Percentiles rank a stretch among this genome's conserved stretches.
Conservation (phyloP, 257 asterid genomes). For the Rhazya stricta region DNA sequence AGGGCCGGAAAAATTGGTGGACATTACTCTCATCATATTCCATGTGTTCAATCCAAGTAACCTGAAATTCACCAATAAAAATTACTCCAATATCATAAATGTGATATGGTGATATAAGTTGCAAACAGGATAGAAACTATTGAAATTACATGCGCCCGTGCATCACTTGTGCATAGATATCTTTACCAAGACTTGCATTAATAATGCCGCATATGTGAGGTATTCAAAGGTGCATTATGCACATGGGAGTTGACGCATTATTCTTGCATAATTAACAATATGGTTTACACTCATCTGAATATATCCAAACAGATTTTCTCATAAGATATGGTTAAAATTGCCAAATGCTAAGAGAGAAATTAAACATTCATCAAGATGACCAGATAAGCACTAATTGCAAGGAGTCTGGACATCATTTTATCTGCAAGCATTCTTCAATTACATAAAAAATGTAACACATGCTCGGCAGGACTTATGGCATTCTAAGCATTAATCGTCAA, state of each 20-base stretch:
- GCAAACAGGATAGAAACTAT: background rate
- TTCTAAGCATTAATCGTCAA: background rate
- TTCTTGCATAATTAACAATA: background rate
- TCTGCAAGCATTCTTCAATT: background rate
- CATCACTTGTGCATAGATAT: background rate
- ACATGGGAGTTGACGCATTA: background rate
- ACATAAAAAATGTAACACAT: background rate
- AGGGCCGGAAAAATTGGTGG: constrained; percentile 53
- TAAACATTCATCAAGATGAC: background rate
- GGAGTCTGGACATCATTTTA: background rate
- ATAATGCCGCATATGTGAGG: background rate
- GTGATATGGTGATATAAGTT: background rate
- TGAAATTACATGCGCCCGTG: background rate
- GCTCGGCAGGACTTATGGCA: background rate
- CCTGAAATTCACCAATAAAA: constrained; percentile 37
- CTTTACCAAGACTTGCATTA: background rate
- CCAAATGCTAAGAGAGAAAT: background rate
- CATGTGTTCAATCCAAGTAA: constrained; percentile 80
- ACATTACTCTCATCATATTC: constrained; percentile 57
- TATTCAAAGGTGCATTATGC: background rate
- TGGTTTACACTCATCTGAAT: too few species aligned
- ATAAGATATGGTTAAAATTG: background rate
- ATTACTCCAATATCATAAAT: background rate
- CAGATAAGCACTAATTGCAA: too few species aligned
- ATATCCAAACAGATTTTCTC: background rate